These are phyloP conservation scores for Irpex sp. DNA, from an alignment of 1,284 basidiomycete species.

Conservation along the genomic window DNA sequence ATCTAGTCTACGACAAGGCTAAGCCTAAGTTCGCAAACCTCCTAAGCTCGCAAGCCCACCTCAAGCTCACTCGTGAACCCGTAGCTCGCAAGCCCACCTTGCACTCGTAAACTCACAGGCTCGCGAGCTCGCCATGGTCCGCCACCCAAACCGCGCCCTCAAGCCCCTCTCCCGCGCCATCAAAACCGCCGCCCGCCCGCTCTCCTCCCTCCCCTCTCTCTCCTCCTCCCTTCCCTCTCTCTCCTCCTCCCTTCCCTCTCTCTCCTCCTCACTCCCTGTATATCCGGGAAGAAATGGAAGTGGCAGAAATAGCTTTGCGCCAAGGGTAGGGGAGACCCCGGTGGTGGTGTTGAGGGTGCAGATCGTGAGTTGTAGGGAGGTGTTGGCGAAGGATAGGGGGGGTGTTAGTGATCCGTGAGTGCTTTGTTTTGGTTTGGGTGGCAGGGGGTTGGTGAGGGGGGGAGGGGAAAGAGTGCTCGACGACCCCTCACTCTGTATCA, in stretches of 20 bases:
- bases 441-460: not conserved
- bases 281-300: constrained; percentile 21
- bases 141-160: constrained; percentile 37
- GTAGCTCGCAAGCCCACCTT: too few species aligned
- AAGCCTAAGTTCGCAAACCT: too few species aligned
- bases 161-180: constrained; percentile 43
- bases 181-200: constrained; percentile 35
- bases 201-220: too few species aligned
- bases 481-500: too few species aligned
- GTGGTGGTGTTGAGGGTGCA: constrained; percentile 64
- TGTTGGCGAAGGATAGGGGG: constrained; percentile 61
- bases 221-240: too few species aligned
- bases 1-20: too few species aligned
- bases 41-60: too few species aligned
- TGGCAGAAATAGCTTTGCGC: constrained; percentile 40
- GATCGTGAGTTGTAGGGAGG: constrained; percentile 57
- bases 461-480: too few species aligned
- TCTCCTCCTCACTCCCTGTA: too few species aligned
- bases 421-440: not conserved
- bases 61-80: too few species aligned
- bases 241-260: too few species aligned
- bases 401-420: constrained; percentile 75
- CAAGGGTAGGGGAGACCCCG: constrained; percentile 59
- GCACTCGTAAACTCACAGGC: too few species aligned
- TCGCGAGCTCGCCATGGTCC: constrained; percentile 8